Conservation (phyloP, 768 basidiomycete species). For the Boletus pseudo-olivaceus region DNA sequence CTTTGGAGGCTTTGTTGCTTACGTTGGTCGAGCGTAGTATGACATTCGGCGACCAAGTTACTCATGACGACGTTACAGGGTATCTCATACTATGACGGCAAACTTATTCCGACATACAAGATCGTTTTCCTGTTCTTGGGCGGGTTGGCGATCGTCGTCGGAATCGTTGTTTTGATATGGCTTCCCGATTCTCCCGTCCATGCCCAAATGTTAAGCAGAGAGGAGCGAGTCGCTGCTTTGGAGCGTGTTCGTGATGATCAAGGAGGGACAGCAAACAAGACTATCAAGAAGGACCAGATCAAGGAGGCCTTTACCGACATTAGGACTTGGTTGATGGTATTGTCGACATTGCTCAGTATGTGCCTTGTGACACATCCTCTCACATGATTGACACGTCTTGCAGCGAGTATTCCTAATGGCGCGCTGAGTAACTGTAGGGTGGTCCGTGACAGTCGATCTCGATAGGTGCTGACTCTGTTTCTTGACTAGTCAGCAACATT, state of each 20-base stretch:
- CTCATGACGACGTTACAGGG: conserved; percentile 35
- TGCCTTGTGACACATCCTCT: neutral
- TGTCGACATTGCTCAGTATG: conserved; percentile 58
- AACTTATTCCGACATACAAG: conserved; percentile 51
- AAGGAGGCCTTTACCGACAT: conserved; percentile 54
- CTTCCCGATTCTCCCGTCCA: conserved; percentile 65
- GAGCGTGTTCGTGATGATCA: conserved; percentile 68
- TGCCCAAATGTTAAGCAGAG: conserved; percentile 50
- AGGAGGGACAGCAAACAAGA: conserved; percentile 60
- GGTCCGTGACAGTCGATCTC: neutral
- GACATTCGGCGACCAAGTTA: neutral
- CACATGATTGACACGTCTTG: neutral
- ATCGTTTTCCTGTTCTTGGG: conserved; percentile 62
- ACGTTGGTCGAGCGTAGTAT: conserved; percentile 35
- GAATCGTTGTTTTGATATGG: conserved; percentile 53
- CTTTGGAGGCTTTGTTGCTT: conserved; percentile 64
- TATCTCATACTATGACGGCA: conserved; percentile 51
- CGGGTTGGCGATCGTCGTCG: conserved; percentile 57
- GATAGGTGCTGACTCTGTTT: neutral
- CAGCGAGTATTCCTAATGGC: conserved; percentile 67
- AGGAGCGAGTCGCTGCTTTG: conserved; percentile 59
- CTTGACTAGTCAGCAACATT: conserved; percentile 50
- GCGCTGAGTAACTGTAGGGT: conserved; percentile 59
- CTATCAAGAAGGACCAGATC: conserved; percentile 55
- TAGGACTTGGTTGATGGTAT: conserved; percentile 59